Percentiles rank a stretch among this genome's conserved stretches.
Evolutionary conservation across 2,329 filamentous ascomycete genomes (phyloP).

Genomic region (Rutstroemia sp.): DNA sequence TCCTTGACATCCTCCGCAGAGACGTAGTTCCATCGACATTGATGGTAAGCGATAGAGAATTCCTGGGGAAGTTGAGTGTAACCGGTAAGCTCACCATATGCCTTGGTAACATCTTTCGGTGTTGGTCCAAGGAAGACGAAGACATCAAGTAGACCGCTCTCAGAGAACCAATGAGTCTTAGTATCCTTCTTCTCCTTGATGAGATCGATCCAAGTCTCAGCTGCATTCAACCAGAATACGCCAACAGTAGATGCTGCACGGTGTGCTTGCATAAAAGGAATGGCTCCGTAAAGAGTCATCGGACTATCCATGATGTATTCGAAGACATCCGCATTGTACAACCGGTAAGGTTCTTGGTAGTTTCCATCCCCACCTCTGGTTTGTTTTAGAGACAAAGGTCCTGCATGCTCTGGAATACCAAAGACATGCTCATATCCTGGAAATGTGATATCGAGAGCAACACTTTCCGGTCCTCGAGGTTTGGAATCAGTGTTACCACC

Average conservation of each 20-base stretch:
- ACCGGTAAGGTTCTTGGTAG: slow-evolving; percentile 80
- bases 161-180: slow-evolving; percentile 94
- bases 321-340: slow-evolving; percentile 97
- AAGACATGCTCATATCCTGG: slow-evolving; percentile 87
- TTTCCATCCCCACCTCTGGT: slow-evolving; percentile 83
- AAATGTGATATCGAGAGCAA: slow-evolving; percentile 87
- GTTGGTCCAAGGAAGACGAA: slow-evolving; percentile 92
- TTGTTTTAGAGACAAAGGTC: slow-evolving; percentile 79
- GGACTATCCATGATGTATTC: slow-evolving; percentile 96
- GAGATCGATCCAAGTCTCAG: slow-evolving; percentile 96
- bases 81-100: slow-evolving; percentile 85
- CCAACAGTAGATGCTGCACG: slow-evolving; percentile 89
- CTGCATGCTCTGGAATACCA: slow-evolving; percentile 89
- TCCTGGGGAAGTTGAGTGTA: slow-evolving; percentile 87
- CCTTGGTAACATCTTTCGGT: slow-evolving; percentile 71
- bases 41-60: slow-evolving; percentile 89
- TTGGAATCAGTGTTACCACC: slow-evolving; percentile 94
- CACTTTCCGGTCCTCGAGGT: slow-evolving; percentile 87
- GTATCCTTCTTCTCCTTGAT: slow-evolving; percentile 75
- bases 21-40: slow-evolving; percentile 98
- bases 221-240: slow-evolving; percentile 94
- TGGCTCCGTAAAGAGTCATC: slow-evolving; percentile 97
- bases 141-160: slow-evolving; percentile 80
- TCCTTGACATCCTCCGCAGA: slow-evolving; percentile 96
- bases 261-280: slow-evolving; percentile 97